Evolutionary conservation across 345 rosid genomes (phyloP).

Genomic region (Syzygium oleosum): DNA sequence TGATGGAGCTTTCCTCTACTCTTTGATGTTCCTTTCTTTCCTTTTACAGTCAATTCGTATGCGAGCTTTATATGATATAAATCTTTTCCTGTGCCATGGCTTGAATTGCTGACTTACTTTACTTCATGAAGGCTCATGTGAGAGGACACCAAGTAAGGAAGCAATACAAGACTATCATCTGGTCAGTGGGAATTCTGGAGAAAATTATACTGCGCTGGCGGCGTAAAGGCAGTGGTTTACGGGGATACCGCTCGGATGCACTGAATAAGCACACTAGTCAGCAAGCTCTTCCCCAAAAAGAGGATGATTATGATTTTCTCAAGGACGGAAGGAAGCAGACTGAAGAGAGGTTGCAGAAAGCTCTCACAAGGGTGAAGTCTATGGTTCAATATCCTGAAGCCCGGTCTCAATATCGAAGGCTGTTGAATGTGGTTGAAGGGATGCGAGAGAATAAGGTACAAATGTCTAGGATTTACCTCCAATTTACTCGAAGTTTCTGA

Average conservation of each 20-base stretch:
- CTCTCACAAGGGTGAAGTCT: conserved; percentile 86
- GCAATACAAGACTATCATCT: conserved; percentile 53
- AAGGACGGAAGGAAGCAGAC: conserved; percentile 88
- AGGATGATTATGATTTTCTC: conserved; percentile 85
- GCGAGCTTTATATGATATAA: not conserved
- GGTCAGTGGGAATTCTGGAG: conserved; percentile 92
- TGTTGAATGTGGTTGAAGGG: conserved; percentile 67
- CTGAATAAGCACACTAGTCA: conserved; percentile 25
- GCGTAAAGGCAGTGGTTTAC: conserved; percentile 82
- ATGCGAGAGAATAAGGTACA: conserved; percentile 62
- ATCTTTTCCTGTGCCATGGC: not conserved
- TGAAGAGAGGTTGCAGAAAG: conserved; percentile 76
- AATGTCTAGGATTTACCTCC: not conserved
- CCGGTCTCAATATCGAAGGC: conserved; percentile 80
- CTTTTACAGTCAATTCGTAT: not conserved
- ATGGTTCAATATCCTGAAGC: conserved; percentile 89
- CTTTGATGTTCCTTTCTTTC: not conserved
- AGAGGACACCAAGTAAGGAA: conserved; percentile 93
- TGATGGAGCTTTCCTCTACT: not conserved
- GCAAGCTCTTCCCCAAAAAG: conserved; percentile 25
- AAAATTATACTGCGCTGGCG: conserved; percentile 92
- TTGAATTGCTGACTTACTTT: conserved; percentile 4
- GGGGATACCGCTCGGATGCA: conserved; percentile 61
- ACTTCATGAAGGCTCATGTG: conserved; percentile 61
- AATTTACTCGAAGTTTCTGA: not conserved